Conservation (phyloP, 2,329 filamentous ascomycete species). For the Penicillium hesseltinei region DNA sequence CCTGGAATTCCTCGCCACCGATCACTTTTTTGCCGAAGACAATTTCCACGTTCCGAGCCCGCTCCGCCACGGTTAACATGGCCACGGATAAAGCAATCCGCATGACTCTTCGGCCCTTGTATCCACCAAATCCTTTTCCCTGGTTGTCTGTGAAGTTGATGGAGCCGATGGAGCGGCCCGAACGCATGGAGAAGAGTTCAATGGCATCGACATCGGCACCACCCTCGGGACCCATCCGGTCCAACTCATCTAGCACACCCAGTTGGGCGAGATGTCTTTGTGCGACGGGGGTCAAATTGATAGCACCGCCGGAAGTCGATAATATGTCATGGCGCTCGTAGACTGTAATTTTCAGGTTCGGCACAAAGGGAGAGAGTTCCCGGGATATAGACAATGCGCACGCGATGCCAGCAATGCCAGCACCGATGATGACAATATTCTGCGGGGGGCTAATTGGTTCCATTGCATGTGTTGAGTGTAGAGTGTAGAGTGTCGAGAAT, state of each 20-base stretch:
- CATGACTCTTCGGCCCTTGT: slow-evolving; percentile 44
- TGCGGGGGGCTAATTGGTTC: slow-evolving; percentile 20
- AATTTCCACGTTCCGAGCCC: slow-evolving; percentile 38
- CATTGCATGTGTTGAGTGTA: background rate
- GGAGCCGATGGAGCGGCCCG: slow-evolving; percentile 37
- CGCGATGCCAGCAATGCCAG: slow-evolving; percentile 37
- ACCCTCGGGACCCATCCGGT: slow-evolving; percentile 39
- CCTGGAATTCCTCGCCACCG: slow-evolving; percentile 33
- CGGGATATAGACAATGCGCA: slow-evolving; percentile 33
- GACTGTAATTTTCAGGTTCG: slow-evolving; percentile 37
- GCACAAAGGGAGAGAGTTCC: slow-evolving; percentile 34
- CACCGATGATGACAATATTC: slow-evolving; percentile 35
- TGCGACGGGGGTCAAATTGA: slow-evolving; percentile 47
- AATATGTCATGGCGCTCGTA: slow-evolving; percentile 43
- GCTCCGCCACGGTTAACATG: slow-evolving; percentile 41
- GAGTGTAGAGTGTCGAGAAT: background rate
- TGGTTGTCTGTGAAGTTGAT: slow-evolving; percentile 40
- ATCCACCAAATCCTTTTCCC: slow-evolving; percentile 40
- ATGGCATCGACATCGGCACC: slow-evolving; percentile 43
- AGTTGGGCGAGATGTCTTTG: slow-evolving; percentile 45
- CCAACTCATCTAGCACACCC: slow-evolving; percentile 40
- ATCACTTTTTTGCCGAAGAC: slow-evolving; percentile 44
- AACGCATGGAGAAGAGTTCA: slow-evolving; percentile 43
- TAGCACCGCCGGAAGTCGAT: slow-evolving; percentile 45
- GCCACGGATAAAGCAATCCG: slow-evolving; percentile 43